phyloP scores from a whole-genome alignment of 345 rosid species.

The Kernera saxatilis region DNA sequence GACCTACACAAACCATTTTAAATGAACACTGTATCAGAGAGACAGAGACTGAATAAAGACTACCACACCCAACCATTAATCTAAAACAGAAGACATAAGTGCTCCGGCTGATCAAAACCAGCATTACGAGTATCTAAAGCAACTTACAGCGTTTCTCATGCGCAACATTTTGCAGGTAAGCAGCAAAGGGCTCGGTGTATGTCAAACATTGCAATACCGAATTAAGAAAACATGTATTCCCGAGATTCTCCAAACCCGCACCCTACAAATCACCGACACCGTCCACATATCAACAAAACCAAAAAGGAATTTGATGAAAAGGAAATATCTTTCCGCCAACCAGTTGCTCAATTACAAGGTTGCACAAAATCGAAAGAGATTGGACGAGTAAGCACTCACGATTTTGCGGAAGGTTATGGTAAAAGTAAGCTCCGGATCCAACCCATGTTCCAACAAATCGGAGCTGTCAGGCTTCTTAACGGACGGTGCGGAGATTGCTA shows the following conservation, averaged over 20 bases:
- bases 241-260: conserved; percentile 91
- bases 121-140: neutral
- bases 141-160: conserved; percentile 78
- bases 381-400: conserved; percentile 39
- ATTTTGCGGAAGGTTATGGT: conserved; percentile 61
- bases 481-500: conserved; percentile 1
- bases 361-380: neutral
- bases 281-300: neutral
- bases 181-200: conserved; percentile 92
- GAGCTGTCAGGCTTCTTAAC: conserved; percentile 43
- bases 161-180: conserved; percentile 72
- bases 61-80: neutral
- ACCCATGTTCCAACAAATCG: conserved; percentile 47
- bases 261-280: conserved; percentile 50
- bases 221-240: conserved; percentile 96
- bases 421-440: conserved; percentile 68
- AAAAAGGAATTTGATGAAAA: neutral
- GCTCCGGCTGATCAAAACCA: neutral
- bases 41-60: neutral
- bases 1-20: conserved; percentile 55
- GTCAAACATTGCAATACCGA: conserved; percentile 95
- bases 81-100: neutral
- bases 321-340: neutral
- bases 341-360: neutral
- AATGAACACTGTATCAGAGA: neutral